These are phyloP conservation scores for Colletotrichum sp. DNA, from an alignment of 2,329 filamentous ascomycete genomes.

Conservation along the genomic window DNA sequence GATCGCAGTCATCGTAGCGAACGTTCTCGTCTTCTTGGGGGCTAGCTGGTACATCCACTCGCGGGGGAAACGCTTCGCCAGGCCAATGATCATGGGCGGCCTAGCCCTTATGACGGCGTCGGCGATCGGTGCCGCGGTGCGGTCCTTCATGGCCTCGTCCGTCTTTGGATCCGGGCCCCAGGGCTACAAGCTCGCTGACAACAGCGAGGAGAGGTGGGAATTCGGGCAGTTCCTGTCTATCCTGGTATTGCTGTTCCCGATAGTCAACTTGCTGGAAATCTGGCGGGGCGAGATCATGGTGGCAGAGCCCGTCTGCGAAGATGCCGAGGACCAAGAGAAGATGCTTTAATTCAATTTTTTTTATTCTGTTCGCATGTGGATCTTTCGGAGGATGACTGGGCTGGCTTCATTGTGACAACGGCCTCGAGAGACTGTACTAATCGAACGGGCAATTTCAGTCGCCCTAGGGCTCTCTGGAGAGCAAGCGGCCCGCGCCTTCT, in stretches of 20 bases:
- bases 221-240: conserved; percentile 68
- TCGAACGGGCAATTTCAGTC: not conserved
- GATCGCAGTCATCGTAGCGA: conserved; percentile 64
- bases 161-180: conserved; percentile 58
- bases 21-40: conserved; percentile 62
- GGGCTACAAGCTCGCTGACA: conserved; percentile 53
- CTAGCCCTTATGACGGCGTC: conserved; percentile 61
- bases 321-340: not conserved
- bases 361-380: not conserved
- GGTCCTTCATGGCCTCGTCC: conserved; percentile 63
- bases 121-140: conserved; percentile 62
- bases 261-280: conserved; percentile 66
- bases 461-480: rapidly evolving
- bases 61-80: conserved; percentile 58
- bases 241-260: conserved; percentile 62
- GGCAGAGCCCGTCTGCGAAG: not conserved
- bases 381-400: not conserved
- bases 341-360: not conserved
- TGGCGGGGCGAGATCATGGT: conserved; percentile 53
- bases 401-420: not conserved
- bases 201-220: conserved; percentile 62
- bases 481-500: not conserved
- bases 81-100: conserved; percentile 56
- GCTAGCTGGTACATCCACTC: conserved; percentile 71
- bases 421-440: not conserved